A percentile compares a stretch with the other conserved stretches of the same genome.
Evolutionary conservation across 139 green algal species (phyloP).

Genomic region (Chlorella sp.): DNA sequence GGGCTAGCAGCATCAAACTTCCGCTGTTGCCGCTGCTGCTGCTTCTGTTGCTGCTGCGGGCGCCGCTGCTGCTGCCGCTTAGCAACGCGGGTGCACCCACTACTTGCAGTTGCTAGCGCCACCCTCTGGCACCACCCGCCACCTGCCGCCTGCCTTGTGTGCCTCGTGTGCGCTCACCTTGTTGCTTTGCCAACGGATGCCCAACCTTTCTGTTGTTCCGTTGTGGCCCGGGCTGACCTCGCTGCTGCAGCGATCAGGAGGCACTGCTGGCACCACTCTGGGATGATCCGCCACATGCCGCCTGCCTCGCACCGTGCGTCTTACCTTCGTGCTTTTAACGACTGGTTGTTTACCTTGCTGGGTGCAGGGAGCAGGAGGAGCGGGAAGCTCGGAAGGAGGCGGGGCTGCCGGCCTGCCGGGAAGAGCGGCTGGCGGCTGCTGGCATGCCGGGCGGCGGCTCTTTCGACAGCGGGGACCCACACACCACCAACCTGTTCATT

Average conservation of each 20-base stretch:
- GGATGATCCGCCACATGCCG: too few relatives aligned
- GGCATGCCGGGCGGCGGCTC: constrained; percentile 15
- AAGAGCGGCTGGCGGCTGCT: constrained; percentile 12
- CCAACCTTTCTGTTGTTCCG: too few relatives aligned
- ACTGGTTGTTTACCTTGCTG: not conserved
- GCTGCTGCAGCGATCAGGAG: constrained; percentile 82
- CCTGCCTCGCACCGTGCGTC: not conserved
- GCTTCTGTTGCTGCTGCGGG: not conserved
- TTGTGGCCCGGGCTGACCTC: too few relatives aligned
- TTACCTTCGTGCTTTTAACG: not conserved
- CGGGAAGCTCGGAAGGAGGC: constrained; percentile 66
- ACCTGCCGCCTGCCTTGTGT: too few relatives aligned
- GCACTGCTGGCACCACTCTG: too few relatives aligned
- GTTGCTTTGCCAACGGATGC: too few relatives aligned
- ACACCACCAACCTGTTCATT: constrained; percentile 95
- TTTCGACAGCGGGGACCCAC: constrained; percentile 76
- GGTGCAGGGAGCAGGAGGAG: constrained; percentile 87
- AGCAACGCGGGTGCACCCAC: too few relatives aligned
- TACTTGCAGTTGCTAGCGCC: too few relatives aligned
- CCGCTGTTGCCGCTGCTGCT: not conserved
- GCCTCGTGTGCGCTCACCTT: too few relatives aligned
- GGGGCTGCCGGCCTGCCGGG: constrained; percentile 18
- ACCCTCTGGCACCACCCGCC: too few relatives aligned
- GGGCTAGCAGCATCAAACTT: not conserved
- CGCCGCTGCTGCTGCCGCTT: not conserved